Percentiles rank a stretch among this genome's conserved stretches.
phyloP scores from a whole-genome alignment of 225 moss, liverwort and hornwort genomes.

The Sphagnum contortum region DNA sequence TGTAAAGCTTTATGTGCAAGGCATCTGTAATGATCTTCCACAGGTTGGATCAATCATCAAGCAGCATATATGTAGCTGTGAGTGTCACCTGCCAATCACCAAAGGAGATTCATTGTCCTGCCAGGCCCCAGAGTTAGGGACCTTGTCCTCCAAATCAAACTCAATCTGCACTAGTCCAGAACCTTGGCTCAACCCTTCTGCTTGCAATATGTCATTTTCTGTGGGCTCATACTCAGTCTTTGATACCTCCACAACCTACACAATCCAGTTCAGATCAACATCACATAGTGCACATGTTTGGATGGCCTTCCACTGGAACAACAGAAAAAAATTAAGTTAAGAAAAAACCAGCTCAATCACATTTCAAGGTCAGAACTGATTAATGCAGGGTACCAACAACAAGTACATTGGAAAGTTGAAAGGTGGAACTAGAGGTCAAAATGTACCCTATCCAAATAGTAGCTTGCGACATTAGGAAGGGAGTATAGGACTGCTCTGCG shows the following conservation, averaged over 20 bases:
- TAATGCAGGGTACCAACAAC: no score
- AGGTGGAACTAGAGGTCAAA: no score
- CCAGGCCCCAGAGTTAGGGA: conserved; percentile 42
- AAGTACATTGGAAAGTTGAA: no score
- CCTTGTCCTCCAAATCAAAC: conserved; percentile 80
- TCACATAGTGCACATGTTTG: no score
- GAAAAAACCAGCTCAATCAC: no score
- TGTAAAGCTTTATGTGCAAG: no score
- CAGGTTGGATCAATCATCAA: no score
- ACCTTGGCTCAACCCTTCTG: conserved; percentile 93
- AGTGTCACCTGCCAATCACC: conserved; percentile 50
- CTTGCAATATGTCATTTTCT: conserved; percentile 63
- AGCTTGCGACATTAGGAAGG: conserved; percentile 64
- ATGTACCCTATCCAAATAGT: conserved; percentile 71
- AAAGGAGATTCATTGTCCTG: conserved; percentile 53
- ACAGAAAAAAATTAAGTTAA: no score
- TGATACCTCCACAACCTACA: conserved; percentile 67
- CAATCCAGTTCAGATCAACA: neutral
- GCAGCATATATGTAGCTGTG: no score
- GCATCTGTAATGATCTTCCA: no score
- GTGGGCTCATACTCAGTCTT: conserved; percentile 61
- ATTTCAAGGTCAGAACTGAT: no score
- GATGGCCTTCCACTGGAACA: no score
- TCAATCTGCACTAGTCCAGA: conserved; percentile 93
- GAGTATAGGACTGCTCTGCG: conserved; percentile 65